A percentile compares a stretch with the other conserved stretches of the same genome.
phyloP scores from a whole-genome alignment of 768 basidiomycete genomes.

The Trametes sanguinea region DNA sequence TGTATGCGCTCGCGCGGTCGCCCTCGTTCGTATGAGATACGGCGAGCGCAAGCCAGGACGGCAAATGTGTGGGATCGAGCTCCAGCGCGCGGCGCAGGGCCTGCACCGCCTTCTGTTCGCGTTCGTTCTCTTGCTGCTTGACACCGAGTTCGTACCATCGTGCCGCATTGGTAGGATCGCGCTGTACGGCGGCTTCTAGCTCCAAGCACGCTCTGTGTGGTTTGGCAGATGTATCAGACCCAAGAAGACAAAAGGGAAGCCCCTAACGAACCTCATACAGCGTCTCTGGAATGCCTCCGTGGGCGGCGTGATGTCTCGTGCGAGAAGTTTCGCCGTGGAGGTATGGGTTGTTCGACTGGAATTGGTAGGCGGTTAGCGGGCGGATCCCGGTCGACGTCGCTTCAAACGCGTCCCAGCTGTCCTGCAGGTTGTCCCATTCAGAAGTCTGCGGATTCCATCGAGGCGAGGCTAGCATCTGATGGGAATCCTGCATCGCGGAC shows the following conservation, averaged over 20 bases:
- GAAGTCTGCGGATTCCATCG: slow-evolving; percentile 25
- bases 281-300: slow-evolving; percentile 32
- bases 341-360: slow-evolving; percentile 81
- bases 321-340: slow-evolving; percentile 56
- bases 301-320: slow-evolving; percentile 48
- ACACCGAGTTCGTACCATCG: slow-evolving; percentile 95
- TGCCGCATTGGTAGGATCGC: slow-evolving; percentile 62
- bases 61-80: slow-evolving; percentile 73
- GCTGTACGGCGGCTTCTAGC: slow-evolving; percentile 87
- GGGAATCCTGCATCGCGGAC: slow-evolving; percentile 17
- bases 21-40: slow-evolving; percentile 91
- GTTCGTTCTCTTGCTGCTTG: slow-evolving; percentile 97
- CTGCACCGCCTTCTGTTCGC: slow-evolving; percentile 85
- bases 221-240: slow-evolving; percentile 11
- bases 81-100: slow-evolving; percentile 81
- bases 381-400: slow-evolving; percentile 68
- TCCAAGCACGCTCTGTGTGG: slow-evolving; percentile 75
- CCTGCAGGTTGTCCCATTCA: slow-evolving; percentile 71
- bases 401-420: slow-evolving; percentile 82
- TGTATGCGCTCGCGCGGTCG: slow-evolving; percentile 70
- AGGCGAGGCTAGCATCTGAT: background rate
- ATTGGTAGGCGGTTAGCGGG: slow-evolving; percentile 60
- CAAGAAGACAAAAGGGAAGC: slow-evolving; percentile 8
- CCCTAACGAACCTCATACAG: slow-evolving; percentile 41
- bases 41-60: slow-evolving; percentile 88